These are phyloP conservation scores for Talaromyces amestolkiae DNA, from an alignment of 2,329 filamentous ascomycete species.

Conservation along the genomic window DNA sequence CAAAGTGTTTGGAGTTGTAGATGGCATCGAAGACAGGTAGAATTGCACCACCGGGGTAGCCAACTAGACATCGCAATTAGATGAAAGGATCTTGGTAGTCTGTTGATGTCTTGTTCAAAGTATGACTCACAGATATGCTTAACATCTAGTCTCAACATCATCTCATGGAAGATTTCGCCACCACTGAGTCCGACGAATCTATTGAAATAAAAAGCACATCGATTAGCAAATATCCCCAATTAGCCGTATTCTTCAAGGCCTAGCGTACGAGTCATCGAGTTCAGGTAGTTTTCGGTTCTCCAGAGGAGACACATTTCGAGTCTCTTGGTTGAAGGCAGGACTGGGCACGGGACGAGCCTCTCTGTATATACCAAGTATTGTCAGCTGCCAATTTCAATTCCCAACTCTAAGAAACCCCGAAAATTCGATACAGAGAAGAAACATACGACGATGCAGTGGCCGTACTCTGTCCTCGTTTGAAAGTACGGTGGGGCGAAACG, in stretches of 20 bases:
- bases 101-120: constrained; percentile 1
- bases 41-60: constrained; percentile 93
- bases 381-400: background rate
- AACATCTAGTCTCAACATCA: constrained; percentile 91
- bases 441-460: constrained; percentile 54
- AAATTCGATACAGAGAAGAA: constrained; percentile 31
- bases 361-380: constrained; percentile 34
- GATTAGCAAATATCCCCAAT: background rate
- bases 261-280: constrained; percentile 76
- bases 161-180: constrained; percentile 97
- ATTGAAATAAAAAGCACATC: constrained; percentile 15
- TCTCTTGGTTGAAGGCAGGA: constrained; percentile 58
- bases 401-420: background rate
- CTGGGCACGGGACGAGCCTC: constrained; percentile 60
- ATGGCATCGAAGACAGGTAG: constrained; percentile 98
- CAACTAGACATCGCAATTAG: constrained; percentile 52
- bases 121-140: constrained; percentile 83
- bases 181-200: constrained; percentile 93
- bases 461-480: constrained; percentile 48
- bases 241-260: background rate
- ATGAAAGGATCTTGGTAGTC: background rate
- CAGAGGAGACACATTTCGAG: constrained; percentile 63
- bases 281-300: constrained; percentile 59
- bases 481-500: constrained; percentile 47
- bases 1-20: constrained; percentile 95